Evolutionary conservation across 2,329 filamentous ascomycete genomes (phyloP).

Genomic region (Paraconiothyrium brasiliense): DNA sequence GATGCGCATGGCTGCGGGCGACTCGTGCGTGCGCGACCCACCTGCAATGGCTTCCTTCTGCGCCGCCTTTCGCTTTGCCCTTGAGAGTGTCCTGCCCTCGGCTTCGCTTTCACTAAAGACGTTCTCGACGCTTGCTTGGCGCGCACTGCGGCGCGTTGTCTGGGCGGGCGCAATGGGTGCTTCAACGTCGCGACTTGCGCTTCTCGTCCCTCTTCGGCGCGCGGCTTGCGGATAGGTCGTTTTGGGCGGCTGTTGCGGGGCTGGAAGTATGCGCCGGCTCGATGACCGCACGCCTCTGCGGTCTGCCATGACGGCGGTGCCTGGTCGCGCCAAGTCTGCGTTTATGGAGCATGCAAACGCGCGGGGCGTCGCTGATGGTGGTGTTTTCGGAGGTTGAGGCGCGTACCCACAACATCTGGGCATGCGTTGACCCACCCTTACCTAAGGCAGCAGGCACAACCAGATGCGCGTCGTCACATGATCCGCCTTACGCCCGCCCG

Average conservation of each 20-base stretch:
- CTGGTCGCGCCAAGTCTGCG: neutral
- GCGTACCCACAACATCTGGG: constrained; percentile 9
- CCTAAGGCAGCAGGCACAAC: constrained; percentile 10
- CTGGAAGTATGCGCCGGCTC: constrained; percentile 47
- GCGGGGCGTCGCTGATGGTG: neutral
- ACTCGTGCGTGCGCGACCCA: constrained; percentile 29
- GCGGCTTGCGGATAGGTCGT: constrained; percentile 30
- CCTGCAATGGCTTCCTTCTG: constrained; percentile 38
- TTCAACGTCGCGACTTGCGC: constrained; percentile 52
- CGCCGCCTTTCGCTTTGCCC: constrained; percentile 30
- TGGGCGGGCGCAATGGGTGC: constrained; percentile 29
- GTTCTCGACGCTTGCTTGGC: constrained; percentile 41
- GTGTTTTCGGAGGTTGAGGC: constrained; percentile 1
- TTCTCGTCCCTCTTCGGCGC: constrained; percentile 47
- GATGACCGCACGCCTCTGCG: constrained; percentile 42
- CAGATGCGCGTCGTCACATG: constrained; percentile 2
- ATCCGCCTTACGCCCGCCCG: too few relatives aligned
- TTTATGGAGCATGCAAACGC: constrained; percentile 4
- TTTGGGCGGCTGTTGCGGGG: constrained; percentile 38
- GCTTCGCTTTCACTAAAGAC: constrained; percentile 36
- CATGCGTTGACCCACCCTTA: neutral
- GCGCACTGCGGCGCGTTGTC: constrained; percentile 34
- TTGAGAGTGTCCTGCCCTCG: constrained; percentile 28
- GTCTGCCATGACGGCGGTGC: constrained; percentile 41
- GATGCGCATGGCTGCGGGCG: neutral